A percentile compares a stretch with the other conserved stretches of the same genome.
Conservation (phyloP, 106 monocot species). For the Dioscorea alata region DNA sequence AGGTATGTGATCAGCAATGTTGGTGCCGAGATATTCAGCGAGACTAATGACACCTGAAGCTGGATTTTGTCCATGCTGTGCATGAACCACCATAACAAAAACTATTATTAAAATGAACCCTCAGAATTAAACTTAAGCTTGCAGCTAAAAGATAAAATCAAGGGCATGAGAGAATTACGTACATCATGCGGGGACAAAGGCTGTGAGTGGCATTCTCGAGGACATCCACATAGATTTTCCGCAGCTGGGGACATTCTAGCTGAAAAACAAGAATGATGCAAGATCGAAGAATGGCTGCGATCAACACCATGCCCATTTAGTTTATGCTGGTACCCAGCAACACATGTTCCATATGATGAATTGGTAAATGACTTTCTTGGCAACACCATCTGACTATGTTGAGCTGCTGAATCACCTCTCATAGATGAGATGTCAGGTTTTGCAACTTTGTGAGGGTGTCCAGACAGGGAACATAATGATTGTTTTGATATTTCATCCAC, state of each 20-base stretch:
- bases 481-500: conserved; percentile 13
- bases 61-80: conserved; percentile 3
- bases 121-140: neutral
- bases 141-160: too few species aligned
- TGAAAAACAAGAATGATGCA: conserved; percentile 52
- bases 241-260: conserved; percentile 52
- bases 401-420: conserved; percentile 8
- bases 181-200: conserved; percentile 67
- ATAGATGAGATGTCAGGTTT: conserved; percentile 16
- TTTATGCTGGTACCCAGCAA: conserved; percentile 15
- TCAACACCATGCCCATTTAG: conserved; percentile 23
- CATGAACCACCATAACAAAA: conserved; percentile 1
- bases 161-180: conserved; percentile 27
- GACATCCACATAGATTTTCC: conserved; percentile 43
- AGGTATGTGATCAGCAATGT: conserved; percentile 12
- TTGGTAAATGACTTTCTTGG: conserved; percentile 19
- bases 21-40: conserved; percentile 12
- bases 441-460: conserved; percentile 18
- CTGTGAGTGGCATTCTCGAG: conserved; percentile 66
- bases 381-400: conserved; percentile 11
- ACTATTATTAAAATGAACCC: neutral
- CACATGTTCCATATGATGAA: conserved; percentile 19
- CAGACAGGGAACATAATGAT: conserved; percentile 15
- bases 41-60: neutral
- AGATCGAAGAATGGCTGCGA: conserved; percentile 62